A percentile compares a stretch with the other conserved stretches of the same genome.
Evolutionary conservation across 345 rosid species (phyloP).

Genomic region (Eucalyptus microcorys): DNA sequence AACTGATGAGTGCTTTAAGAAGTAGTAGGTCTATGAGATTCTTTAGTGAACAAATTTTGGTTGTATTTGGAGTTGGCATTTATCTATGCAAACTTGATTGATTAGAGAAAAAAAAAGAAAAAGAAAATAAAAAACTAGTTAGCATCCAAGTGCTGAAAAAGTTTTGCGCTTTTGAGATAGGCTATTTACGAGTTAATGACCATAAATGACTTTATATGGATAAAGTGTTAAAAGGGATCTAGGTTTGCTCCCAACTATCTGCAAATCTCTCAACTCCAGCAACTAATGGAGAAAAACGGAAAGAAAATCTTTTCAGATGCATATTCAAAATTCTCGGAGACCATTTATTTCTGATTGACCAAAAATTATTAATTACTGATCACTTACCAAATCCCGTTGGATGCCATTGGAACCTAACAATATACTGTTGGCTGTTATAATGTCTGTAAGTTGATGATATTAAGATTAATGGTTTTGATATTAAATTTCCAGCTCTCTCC

Average conservation of each 20-base stretch:
- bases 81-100: neutral
- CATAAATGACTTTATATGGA: neutral
- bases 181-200: neutral
- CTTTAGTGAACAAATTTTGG: neutral
- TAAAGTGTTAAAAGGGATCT: neutral
- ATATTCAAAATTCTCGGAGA: neutral
- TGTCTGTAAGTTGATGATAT: neutral
- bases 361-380: neutral
- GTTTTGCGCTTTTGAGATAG: neutral
- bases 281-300: neutral
- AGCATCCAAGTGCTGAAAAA: neutral
- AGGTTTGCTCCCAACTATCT: neutral
- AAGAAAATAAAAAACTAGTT: neutral
- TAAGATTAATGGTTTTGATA: neutral
- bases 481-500: neutral
- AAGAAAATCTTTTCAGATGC: neutral
- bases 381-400: neutral
- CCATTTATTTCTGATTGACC: neutral
- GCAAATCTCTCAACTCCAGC: neutral
- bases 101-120: neutral
- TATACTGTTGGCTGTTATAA: neutral
- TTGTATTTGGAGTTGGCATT: neutral
- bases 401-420: neutral
- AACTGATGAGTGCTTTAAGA: neutral
- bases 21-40: neutral